Percentiles rank a stretch among this genome's conserved stretches.
Evolutionary conservation across 768 basidiomycete species (phyloP).

Genomic region (Lepiota venenata): DNA sequence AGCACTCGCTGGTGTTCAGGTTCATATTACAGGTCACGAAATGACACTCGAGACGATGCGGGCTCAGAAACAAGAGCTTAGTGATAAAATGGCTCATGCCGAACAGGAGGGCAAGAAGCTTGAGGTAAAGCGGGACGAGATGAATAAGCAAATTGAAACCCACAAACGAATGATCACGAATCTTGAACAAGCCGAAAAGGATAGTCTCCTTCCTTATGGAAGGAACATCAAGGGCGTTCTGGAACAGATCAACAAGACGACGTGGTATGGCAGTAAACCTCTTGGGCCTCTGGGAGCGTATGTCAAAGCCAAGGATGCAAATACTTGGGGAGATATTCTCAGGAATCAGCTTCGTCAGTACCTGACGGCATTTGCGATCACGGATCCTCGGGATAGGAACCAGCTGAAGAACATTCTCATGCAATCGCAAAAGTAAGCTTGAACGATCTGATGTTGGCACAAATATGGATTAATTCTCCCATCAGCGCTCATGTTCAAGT

Average conservation of each 20-base stretch:
- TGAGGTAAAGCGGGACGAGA: conserved; percentile 26
- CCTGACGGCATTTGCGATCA: conserved; percentile 74
- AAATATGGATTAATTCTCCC: not conserved
- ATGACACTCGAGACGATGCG: conserved; percentile 23
- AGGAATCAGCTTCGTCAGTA: conserved; percentile 52
- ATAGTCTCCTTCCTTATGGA: conserved; percentile 62
- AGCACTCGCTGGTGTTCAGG: conserved; percentile 45
- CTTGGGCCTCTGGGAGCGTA: conserved; percentile 78
- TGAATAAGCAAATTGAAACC: conserved; percentile 40
- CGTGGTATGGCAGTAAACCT: conserved; percentile 65
- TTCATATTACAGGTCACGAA: conserved; percentile 37
- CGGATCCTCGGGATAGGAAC: conserved; percentile 58
- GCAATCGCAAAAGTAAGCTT: conserved; percentile 59
- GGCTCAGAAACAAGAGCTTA: conserved; percentile 29
- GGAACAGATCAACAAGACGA: conserved; percentile 42
- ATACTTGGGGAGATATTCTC: conserved; percentile 64
- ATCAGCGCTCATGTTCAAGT: conserved; percentile 46
- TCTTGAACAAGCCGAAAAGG: conserved; percentile 49
- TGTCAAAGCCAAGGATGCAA: conserved; percentile 69
- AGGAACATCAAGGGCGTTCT: conserved; percentile 55
- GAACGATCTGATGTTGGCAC: not conserved
- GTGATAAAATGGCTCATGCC: conserved; percentile 24
- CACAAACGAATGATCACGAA: conserved; percentile 47
- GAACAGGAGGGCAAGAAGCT: conserved; percentile 32
- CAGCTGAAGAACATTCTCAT: conserved; percentile 55